phyloP scores from a whole-genome alignment of 2,329 filamentous ascomycete genomes.

The Fragosphaeria purpurea region DNA sequence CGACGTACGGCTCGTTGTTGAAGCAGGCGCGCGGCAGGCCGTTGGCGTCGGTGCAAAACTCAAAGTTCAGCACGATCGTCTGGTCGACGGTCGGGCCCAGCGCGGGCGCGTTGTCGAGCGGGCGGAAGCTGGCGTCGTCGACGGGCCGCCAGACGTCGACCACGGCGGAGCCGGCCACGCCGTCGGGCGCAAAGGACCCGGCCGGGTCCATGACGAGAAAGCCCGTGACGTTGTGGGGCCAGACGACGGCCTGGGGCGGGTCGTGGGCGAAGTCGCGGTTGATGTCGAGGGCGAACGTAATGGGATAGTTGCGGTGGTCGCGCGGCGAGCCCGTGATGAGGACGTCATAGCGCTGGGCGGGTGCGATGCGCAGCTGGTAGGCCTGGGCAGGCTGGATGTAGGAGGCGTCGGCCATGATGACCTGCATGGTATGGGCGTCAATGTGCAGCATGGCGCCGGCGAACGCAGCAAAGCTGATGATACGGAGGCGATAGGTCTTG shows the following conservation, averaged over 20 bases:
- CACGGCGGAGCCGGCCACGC: conserved; percentile 14
- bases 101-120: conserved; percentile 31
- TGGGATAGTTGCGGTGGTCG: conserved; percentile 31
- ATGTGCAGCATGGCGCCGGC: conserved; percentile 34
- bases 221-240: conserved; percentile 32
- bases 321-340: conserved; percentile 24
- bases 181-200: conserved; percentile 19
- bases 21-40: conserved; percentile 52
- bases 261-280: conserved; percentile 31
- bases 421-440: conserved; percentile 31
- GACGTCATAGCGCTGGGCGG: conserved; percentile 37
- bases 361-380: conserved; percentile 29
- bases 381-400: conserved; percentile 27
- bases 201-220: conserved; percentile 29
- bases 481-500: conserved; percentile 37
- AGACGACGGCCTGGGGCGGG: conserved; percentile 14
- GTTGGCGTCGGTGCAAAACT: conserved; percentile 51
- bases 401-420: conserved; percentile 35
- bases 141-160: conserved; percentile 35
- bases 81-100: conserved; percentile 34
- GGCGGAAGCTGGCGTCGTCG: conserved; percentile 52
- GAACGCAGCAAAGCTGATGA: conserved; percentile 36
- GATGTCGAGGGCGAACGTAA: conserved; percentile 32
- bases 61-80: conserved; percentile 44
- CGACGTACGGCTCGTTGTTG: conserved; percentile 59